A percentile compares a stretch with the other conserved stretches of the same genome.
Evolutionary conservation across 2,329 filamentous ascomycete genomes (phyloP).

Genomic region (Cadophora luteo-olivacea): DNA sequence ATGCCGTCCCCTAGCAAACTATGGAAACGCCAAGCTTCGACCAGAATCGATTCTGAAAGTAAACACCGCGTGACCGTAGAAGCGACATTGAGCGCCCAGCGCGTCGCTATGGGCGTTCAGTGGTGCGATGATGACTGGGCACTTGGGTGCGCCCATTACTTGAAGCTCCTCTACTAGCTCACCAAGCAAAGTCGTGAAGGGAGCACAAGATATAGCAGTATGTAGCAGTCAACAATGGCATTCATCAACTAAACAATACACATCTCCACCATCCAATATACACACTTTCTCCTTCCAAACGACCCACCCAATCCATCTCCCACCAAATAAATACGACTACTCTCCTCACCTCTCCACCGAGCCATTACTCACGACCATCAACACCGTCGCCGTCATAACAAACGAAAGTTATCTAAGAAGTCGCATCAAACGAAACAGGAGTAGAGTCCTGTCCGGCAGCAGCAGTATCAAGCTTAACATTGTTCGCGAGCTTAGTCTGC

Average conservation of each 20-base stretch:
- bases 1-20: too few species aligned
- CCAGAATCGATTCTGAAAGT: background rate
- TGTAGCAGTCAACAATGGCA: conserved; percentile 10
- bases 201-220: too few species aligned
- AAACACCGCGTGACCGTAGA: conserved; percentile 9
- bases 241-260: conserved; percentile 17
- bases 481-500: conserved; percentile 59
- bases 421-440: conserved; percentile 47
- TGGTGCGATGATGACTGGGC: too few species aligned
- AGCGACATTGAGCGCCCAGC: background rate
- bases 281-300: background rate
- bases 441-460: conserved; percentile 55
- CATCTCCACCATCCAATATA: conserved; percentile 10
- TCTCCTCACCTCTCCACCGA: background rate
- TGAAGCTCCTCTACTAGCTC: too few species aligned
- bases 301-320: background rate
- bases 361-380: background rate
- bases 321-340: background rate
- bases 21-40: background rate
- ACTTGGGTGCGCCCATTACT: too few species aligned
- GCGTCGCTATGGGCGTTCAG: too few species aligned
- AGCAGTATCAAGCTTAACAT: conserved; percentile 55
- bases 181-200: too few species aligned
- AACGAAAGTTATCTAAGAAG: conserved; percentile 24
- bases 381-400: background rate